Evolutionary conservation across 1,139 yeast genomes (phyloP).

Genomic region (Torulaspora pretoriensis): DNA sequence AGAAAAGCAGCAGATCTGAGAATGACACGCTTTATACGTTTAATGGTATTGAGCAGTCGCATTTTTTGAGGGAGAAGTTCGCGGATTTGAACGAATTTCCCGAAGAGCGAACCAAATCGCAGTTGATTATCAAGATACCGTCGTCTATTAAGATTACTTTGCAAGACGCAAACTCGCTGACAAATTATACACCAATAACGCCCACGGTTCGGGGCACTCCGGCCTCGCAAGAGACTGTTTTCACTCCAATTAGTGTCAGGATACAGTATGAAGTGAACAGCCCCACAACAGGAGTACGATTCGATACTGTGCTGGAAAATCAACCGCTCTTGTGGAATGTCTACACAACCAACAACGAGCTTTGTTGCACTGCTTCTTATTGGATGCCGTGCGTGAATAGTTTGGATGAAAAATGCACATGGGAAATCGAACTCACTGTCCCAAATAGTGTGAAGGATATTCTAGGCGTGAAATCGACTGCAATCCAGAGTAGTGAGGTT

Average conservation of each 20-base stretch:
- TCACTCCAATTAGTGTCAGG: constrained; percentile 67
- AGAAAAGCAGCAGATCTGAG: constrained; percentile 22
- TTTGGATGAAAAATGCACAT: constrained; percentile 81
- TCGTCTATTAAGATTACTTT: constrained; percentile 59
- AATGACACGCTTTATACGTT: constrained; percentile 20
- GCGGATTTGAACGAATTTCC: constrained; percentile 57
- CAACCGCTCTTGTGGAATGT: constrained; percentile 67
- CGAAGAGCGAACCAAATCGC: constrained; percentile 57
- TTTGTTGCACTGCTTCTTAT: constrained; percentile 78
- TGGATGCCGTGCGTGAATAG: constrained; percentile 98
- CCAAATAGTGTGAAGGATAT: constrained; percentile 78
- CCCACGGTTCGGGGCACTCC: constrained; percentile 43
- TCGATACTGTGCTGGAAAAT: constrained; percentile 41
- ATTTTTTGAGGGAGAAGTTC: constrained; percentile 58
- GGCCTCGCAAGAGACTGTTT: constrained; percentile 43
- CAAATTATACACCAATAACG: constrained; percentile 46
- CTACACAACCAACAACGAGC: constrained; percentile 74
- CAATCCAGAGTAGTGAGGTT: constrained; percentile 27
- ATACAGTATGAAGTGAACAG: constrained; percentile 64
- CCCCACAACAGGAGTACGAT: constrained; percentile 72
- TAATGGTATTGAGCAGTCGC: constrained; percentile 41
- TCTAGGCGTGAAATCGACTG: constrained; percentile 47
- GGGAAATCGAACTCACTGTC: constrained; percentile 82
- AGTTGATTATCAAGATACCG: constrained; percentile 67
- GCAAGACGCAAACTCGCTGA: constrained; percentile 49